Conservation (phyloP, 345 rosid species). For the Ceriops decandra region DNA sequence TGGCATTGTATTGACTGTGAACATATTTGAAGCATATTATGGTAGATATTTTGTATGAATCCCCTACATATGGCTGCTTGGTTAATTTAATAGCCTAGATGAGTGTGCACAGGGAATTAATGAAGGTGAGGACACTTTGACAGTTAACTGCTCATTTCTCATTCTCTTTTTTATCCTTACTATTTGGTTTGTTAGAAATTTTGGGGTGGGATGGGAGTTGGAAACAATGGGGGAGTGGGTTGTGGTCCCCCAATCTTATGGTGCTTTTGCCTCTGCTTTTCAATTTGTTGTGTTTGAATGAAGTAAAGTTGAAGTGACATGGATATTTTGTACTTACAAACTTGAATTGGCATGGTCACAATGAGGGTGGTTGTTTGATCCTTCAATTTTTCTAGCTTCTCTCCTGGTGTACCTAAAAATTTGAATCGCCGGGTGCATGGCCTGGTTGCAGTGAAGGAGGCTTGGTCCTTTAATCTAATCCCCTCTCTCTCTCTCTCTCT, state of each 20-base stretch:
- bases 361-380: too few species aligned
- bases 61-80: too few species aligned
- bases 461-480: not conserved
- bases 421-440: not conserved
- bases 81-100: too few species aligned
- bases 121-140: too few species aligned
- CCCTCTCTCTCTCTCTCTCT: not conserved
- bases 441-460: not conserved
- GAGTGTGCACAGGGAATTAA: too few species aligned
- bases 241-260: not conserved
- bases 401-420: not conserved
- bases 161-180: not conserved
- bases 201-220: not conserved
- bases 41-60: too few species aligned
- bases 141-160: not conserved
- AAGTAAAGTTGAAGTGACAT: not conserved
- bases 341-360: too few species aligned
- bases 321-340: too few species aligned
- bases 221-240: not conserved
- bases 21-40: too few species aligned
- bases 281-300: too few species aligned
- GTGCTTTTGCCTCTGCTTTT: not conserved
- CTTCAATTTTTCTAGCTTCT: too few species aligned
- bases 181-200: not conserved
- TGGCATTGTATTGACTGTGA: too few species aligned